Base-by-base conservation (phyloP, 169 alveolate genomes). In the Pseudocohnilembus persalinus region DNA sequence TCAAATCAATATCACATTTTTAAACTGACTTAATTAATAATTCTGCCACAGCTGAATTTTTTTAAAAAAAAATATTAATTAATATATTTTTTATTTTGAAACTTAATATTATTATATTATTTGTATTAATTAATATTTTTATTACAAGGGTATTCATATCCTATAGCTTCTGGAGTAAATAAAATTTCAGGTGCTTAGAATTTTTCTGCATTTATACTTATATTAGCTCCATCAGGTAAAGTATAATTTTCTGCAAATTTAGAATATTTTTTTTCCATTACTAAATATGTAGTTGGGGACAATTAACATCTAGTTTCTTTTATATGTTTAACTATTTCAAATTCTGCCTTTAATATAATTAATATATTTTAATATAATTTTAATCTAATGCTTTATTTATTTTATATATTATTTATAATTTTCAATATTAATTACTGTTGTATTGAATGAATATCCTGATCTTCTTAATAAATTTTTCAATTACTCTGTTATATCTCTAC, bases 131-230 rank as follows among this genome's bases (percentile, higher is more conserved):
- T 34, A 32, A 27, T 49, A 0, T 1, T 0, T 49, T 93, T 94
- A 63, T 92, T 88, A 63, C 98, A 95, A 27, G 90, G 90, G 76
- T 88, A 92, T 80, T 96, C 98, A 30, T 92, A 91, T 29, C 97
- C 97, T 35, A 94, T 92, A 34, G 90, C 90, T 72, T 91, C 94
- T 26, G 97, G 97, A 75, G 90, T 87, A 85, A 96, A 94, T n/a
- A 96, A 89, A 31, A 96, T 94, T 86, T 96, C 98, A 1, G 98
- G 96, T 16, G 98, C 98, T 83, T 94, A 90, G 31, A 83, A 90
- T 84, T 94, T 94, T 88, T 96, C 98, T 81, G 92, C 88, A 1
- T 89, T 89, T 35, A 96, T 82, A 63, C 88, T 84, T 30, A 96
- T 91, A 28, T 80, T 49, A 77, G 87, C 91, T 73, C 97, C 98